These are phyloP conservation scores for Hypomyces perniciosus DNA, from an alignment of 2,329 filamentous ascomycete species.

Conservation along the genomic window DNA sequence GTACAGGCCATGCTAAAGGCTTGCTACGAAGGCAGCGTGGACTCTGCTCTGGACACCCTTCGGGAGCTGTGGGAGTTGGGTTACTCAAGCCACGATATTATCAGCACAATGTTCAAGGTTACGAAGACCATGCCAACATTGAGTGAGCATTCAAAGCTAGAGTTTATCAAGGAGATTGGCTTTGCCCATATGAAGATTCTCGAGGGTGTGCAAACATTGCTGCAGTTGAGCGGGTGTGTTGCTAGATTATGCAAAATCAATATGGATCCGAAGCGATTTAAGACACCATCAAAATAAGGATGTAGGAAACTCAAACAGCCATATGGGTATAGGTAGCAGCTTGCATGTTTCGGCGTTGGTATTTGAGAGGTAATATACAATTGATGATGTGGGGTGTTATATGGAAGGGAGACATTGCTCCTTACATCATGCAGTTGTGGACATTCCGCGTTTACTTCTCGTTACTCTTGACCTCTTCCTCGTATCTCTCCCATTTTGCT, in stretches of 20 bases:
- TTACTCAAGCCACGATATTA: conserved; percentile 98
- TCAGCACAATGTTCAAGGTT: conserved; percentile 98
- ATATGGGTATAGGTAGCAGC: conserved; percentile 12
- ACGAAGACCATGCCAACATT: conserved; percentile 91
- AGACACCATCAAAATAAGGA: conserved; percentile 31
- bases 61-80: conserved; percentile 91
- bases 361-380: conserved; percentile 14
- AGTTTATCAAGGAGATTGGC: conserved; percentile 97
- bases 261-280: conserved; percentile 85
- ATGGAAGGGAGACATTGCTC: neutral
- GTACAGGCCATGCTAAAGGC: conserved; percentile 98
- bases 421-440: neutral
- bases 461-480: conserved; percentile 50
- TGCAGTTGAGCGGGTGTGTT: conserved; percentile 90
- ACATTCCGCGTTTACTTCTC: conserved; percentile 22
- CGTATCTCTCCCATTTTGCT: conserved; percentile 62
- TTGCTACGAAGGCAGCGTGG: conserved; percentile 87
- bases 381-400: conserved; percentile 8
- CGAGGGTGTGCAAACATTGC: conserved; percentile 91
- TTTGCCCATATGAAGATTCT: conserved; percentile 99
- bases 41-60: conserved; percentile 76
- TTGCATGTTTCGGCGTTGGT: conserved; percentile 30
- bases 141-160: conserved; percentile 90
- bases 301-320: conserved; percentile 3
- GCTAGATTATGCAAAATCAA: conserved; percentile 90